Base-by-base conservation (phyloP, 768 basidiomycete genomes). In the Amanita phalloides region DNA sequence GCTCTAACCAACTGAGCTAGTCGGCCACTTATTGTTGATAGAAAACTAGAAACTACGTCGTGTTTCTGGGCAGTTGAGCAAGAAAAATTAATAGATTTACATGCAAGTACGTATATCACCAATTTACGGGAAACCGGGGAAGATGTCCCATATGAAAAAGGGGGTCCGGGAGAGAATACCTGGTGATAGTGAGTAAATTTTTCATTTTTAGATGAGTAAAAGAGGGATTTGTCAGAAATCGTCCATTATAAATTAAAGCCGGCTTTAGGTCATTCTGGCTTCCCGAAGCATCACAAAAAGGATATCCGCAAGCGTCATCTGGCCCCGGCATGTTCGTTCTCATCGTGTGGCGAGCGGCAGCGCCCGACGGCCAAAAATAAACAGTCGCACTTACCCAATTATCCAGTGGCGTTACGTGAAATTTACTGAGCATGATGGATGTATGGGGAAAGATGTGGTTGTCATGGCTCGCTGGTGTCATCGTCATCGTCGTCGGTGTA, bases 1-100 rank as follows among this genome's bases (percentile, higher is more conserved):
- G 84, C 85, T 86, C 85, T 86, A 86, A 88, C 85, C 85, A 86
- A 73, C 86, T 88, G 85, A 86, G 86, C 84, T 86, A 86, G 82
- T 78, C 84, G 82, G 83, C 84, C 83, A n/a, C 6, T 26, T n/a
- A 13, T 6, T 1, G 10, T 1, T 32, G 32, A 3, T 1, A 11
- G 0, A 1, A 13, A 33, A 0, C 33, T 11, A 5, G 4, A 13
- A 13, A 4, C 7, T 10, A 32, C 9, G 10, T 4, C 9, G 2
- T 10, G 10, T 33, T 33, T 13, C 11, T 33, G 10, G 11, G 11
- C 4, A 13, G 33, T 33, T 13, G 11, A 13, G 1, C 33, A 33
- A 11, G 32, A 11, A 32, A 30, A 32, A 32, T 33, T 11, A 33
- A 11, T 33, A 13, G 33, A 33, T 33, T 32, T 32, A 32, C 32